Base-by-base conservation (phyloP, 2,329 filamentous ascomycete species). In the Ustulina deusta region DNA sequence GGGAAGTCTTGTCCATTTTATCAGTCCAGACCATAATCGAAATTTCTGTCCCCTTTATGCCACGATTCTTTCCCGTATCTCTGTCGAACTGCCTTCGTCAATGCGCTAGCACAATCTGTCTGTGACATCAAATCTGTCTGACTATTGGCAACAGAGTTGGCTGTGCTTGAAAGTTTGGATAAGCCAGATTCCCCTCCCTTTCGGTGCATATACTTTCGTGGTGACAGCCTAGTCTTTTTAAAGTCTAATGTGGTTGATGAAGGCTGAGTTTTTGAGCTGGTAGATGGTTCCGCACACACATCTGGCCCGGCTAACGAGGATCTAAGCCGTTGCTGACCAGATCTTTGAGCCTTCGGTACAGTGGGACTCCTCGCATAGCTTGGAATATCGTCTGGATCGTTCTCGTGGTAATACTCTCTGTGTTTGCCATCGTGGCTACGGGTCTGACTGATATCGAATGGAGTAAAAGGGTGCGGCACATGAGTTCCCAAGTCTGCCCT, bases 131-230 rank as follows among this genome's bases (percentile, higher is more conserved):
- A 40, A 15, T 20, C 46, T 32, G 58, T 4, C 15, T 20, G 34
- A 9, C 42, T 7, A 2, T 20, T 4, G 5, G n/a, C 15, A 15
- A 44, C 6, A 17, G 20, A 7, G 11, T n/a, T 15, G 5, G 3
- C 17, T 13, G 22, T 3, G 34, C 15, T 32, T 7, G 34, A 42
- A 20, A 32, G 5, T 6, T 22, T 32, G 3, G 46, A 32, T 20
- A 61, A 42, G 17, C 17, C 58, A 42, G 58, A 61, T 6, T 32
- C 2, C 5, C 22, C 46, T 38, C 46, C 58, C 9, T 25, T 42
- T 29, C 5, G 6, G 17, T 52, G 58, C 25, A 42, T 52, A 40
- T 52, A 52, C 36, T 61, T n/a, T 1, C 38, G 46, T 20, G 46
- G 46, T 29, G 46, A 49, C 7, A 49, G 22, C 27, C 25, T 48